Percentiles rank a stretch among this genome's conserved stretches.
Evolutionary conservation across 2,329 filamentous ascomycete genomes (phyloP).

Genomic region (Neopestalotiopsis rosae): DNA sequence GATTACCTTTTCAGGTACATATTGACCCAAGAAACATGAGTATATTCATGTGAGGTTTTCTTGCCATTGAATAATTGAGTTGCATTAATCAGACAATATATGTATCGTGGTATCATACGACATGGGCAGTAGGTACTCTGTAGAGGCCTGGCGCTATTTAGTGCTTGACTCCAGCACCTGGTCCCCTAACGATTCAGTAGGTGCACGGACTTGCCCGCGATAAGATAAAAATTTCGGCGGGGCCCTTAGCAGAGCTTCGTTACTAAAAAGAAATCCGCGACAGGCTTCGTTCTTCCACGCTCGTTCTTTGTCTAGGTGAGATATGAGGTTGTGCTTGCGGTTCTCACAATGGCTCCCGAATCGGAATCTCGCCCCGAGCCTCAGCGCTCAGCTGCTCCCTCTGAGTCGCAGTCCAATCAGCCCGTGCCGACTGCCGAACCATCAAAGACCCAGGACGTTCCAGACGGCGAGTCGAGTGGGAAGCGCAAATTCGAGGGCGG

Average conservation of each 20-base stretch:
- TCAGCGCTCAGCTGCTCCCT: slow-evolving; percentile 18
- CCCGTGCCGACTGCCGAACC: slow-evolving; percentile 17
- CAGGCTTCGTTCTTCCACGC: neutral
- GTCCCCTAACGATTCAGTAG: neutral
- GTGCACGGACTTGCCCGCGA: neutral
- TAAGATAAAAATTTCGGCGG: slow-evolving; percentile 15
- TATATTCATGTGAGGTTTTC: neutral
- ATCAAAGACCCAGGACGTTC: slow-evolving; percentile 21
- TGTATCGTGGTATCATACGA: neutral
- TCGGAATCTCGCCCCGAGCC: slow-evolving; percentile 16
- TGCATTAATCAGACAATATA: neutral
- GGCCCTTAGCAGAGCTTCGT: neutral
- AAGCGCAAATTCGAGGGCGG: slow-evolving; percentile 24
- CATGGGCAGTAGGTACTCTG: neutral
- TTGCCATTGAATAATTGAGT: neutral
- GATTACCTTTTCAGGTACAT: too few relatives aligned
- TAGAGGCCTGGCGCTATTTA: neutral
- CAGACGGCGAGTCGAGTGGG: slow-evolving; percentile 21
- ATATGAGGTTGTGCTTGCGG: slow-evolving; percentile 27
- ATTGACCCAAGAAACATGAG: neutral
- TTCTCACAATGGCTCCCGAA: slow-evolving; percentile 30
- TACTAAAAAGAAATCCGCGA: neutral
- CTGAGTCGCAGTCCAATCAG: slow-evolving; percentile 8
- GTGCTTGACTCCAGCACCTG: neutral
- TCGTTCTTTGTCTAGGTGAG: neutral